Evolutionary conservation across 164 flowering plant species (phyloP).

Genomic region (Magnolia kwangsiensis): DNA sequence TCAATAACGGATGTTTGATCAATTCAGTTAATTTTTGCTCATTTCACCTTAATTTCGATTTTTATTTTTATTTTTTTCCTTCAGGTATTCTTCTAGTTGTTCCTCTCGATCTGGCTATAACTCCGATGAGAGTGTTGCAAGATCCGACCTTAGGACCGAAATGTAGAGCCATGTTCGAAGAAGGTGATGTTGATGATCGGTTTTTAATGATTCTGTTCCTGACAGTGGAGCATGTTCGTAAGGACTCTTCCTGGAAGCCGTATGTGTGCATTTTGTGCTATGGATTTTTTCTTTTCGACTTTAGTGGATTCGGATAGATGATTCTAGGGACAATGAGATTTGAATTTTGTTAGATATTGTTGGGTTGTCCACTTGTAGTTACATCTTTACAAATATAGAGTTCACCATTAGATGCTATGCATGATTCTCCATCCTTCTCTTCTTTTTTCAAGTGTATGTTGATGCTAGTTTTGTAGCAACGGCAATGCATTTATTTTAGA

Average conservation of each 20-base stretch:
- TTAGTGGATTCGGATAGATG: neutral
- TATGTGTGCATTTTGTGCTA: slow-evolving; percentile 30
- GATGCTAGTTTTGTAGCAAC: too few species aligned
- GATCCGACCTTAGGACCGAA: slow-evolving; percentile 77
- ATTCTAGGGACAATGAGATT: neutral
- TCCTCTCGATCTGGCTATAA: slow-evolving; percentile 84
- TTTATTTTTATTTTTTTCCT: neutral
- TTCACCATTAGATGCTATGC: too few species aligned
- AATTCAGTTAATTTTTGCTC: neutral
- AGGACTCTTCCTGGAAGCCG: slow-evolving; percentile 95
- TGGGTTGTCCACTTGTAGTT: neutral
- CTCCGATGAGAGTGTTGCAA: slow-evolving; percentile 94
- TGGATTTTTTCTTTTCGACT: neutral
- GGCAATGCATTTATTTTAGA: too few species aligned
- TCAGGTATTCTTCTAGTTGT: slow-evolving; percentile 76
- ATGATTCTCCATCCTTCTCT: too few species aligned
- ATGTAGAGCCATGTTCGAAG: slow-evolving; percentile 83
- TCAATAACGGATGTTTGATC: neutral
- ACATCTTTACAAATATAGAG: too few species aligned
- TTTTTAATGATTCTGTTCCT: slow-evolving; percentile 77
- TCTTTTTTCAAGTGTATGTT: too few species aligned
- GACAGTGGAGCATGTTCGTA: slow-evolving; percentile 76
- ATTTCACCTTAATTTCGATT: neutral
- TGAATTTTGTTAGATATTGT: neutral
- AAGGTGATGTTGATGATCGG: slow-evolving; percentile 94